phyloP scores from a whole-genome alignment of 2,329 filamentous ascomycete species.

The Stylonectria norvegica region DNA sequence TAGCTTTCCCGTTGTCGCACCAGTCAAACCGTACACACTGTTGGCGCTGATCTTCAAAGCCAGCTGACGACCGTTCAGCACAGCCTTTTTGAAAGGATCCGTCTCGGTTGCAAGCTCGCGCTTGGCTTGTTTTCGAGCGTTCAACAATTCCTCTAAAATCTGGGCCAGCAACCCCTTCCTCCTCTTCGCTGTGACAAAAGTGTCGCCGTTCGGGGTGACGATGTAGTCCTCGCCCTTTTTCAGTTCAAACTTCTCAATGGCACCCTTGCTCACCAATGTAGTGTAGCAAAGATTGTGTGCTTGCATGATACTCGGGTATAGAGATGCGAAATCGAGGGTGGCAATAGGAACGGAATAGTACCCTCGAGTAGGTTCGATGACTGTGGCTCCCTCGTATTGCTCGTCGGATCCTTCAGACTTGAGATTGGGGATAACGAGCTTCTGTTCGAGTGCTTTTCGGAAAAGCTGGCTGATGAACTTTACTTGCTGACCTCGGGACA shows the following conservation, averaged over 20 bases:
- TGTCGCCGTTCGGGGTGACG: conserved; percentile 88
- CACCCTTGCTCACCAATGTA: conserved; percentile 70
- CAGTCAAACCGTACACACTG: conserved; percentile 95
- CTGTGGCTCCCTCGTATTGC: conserved; percentile 95
- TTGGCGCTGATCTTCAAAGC: conserved; percentile 96
- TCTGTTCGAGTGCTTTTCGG: conserved; percentile 88
- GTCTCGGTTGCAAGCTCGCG: conserved; percentile 83
- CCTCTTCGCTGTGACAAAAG: conserved; percentile 83
- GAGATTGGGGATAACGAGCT: conserved; percentile 89
- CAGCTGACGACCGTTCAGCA: conserved; percentile 93
- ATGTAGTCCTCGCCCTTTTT: conserved; percentile 95
- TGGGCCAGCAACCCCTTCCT: conserved; percentile 90
- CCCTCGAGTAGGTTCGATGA: conserved; percentile 89
- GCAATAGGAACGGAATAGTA: conserved; percentile 96
- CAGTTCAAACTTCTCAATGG: conserved; percentile 71
- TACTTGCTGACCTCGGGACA: conserved; percentile 91
- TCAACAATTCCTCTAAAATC: conserved; percentile 88
- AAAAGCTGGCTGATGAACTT: conserved; percentile 98
- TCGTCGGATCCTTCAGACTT: conserved; percentile 69
- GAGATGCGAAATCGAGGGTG: conserved; percentile 95
- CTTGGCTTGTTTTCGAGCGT: conserved; percentile 93
- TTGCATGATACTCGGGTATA: conserved; percentile 98
- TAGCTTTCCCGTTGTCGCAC: conserved; percentile 91
- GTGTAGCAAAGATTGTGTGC: conserved; percentile 98
- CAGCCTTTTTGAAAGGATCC: conserved; percentile 96